Conservation (phyloP, 345 rosid genomes). For the Dipteronia sinensis region DNA sequence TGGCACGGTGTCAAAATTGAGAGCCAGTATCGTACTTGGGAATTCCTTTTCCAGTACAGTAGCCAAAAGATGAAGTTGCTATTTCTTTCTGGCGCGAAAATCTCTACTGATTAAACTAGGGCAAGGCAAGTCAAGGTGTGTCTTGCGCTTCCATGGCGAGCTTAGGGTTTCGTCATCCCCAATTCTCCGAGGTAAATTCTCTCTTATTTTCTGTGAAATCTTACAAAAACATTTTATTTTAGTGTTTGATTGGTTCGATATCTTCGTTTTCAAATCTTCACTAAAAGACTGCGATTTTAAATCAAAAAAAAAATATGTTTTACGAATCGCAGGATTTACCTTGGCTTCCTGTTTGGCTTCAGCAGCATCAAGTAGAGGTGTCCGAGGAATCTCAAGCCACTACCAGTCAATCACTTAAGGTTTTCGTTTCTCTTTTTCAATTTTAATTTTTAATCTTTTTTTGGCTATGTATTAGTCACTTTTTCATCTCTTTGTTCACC, state of each 20-base stretch:
- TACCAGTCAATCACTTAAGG: conserved; percentile 29
- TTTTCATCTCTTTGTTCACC: no score
- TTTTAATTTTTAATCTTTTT: no score
- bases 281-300: neutral
- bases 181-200: conserved; percentile 51
- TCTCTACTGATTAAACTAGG: conserved; percentile 4
- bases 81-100: no score
- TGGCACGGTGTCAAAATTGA: neutral
- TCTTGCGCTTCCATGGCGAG: conserved; percentile 28
- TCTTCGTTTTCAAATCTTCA: neutral
- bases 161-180: conserved; percentile 61
- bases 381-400: conserved; percentile 18
- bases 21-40: neutral
- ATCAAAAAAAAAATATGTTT: neutral
- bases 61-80: neutral
- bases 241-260: neutral
- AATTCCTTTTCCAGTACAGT: neutral
- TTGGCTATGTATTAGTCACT: neutral
- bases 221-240: neutral
- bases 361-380: conserved; percentile 28
- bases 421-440: neutral
- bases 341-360: conserved; percentile 58
- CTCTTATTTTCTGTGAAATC: neutral
- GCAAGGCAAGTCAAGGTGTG: conserved; percentile 24
- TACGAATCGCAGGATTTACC: conserved; percentile 38